Conservation (phyloP, 2,329 filamentous ascomycete species). For the Botryosphaeria dothidea region DNA sequence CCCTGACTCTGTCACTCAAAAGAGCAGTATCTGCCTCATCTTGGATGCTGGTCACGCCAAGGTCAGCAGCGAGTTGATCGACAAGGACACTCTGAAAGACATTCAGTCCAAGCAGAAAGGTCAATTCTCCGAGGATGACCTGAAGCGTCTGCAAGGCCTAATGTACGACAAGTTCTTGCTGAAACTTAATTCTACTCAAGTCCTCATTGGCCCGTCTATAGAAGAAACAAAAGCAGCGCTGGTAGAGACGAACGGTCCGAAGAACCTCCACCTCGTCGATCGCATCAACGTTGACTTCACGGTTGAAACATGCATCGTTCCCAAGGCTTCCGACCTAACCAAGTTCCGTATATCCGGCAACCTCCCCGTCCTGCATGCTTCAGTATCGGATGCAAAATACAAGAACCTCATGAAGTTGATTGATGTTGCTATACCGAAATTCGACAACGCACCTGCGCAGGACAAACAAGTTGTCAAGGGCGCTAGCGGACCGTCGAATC, state of each 20-base stretch:
- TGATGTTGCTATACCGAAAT: conserved; percentile 89
- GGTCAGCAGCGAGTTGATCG: conserved; percentile 89
- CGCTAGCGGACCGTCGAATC: conserved; percentile 36
- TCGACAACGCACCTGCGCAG: conserved; percentile 54
- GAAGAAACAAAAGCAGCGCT: conserved; percentile 86
- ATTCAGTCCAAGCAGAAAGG: conserved; percentile 89
- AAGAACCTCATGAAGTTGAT: conserved; percentile 96
- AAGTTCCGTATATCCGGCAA: conserved; percentile 90
- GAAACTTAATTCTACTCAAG: conserved; percentile 90
- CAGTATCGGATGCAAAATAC: conserved; percentile 93
- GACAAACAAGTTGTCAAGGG: conserved; percentile 39
- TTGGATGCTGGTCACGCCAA: conserved; percentile 95
- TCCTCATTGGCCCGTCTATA: conserved; percentile 91
- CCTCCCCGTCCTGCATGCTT: conserved; percentile 86
- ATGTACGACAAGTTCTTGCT: conserved; percentile 98
- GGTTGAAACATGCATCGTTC: conserved; percentile 95
- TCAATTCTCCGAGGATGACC: conserved; percentile 85
- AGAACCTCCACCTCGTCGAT: conserved; percentile 86
- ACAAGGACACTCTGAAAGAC: conserved; percentile 84
- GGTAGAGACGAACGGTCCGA: conserved; percentile 64
- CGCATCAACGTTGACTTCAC: conserved; percentile 97
- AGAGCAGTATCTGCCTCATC: conserved; percentile 84
- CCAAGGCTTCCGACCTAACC: conserved; percentile 89
- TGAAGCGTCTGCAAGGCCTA: conserved; percentile 80
- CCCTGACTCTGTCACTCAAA: conserved; percentile 83